A percentile compares a stretch with the other conserved stretches of the same genome.
Conservation (phyloP, 2,329 filamentous ascomycete species). For the Fusarium chaquense region DNA sequence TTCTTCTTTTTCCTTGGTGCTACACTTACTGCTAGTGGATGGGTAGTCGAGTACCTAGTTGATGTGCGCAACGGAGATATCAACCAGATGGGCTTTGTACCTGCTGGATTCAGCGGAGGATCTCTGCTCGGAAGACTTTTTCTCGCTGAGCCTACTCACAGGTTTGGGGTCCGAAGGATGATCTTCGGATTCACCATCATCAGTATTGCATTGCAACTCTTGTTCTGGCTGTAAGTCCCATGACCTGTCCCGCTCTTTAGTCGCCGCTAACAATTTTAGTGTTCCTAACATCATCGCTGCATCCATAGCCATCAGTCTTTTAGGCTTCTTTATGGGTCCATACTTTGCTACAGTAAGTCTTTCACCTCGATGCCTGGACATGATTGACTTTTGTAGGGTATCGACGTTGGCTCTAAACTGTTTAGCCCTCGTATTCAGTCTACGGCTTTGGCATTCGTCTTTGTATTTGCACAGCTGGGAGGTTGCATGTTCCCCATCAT, state of each 20-base stretch:
- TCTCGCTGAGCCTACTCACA: constrained; percentile 69
- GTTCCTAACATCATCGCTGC: constrained; percentile 61
- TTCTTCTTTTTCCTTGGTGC: constrained; percentile 74
- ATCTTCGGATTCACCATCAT: constrained; percentile 65
- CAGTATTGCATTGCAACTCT: constrained; percentile 65
- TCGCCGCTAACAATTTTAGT: constrained; percentile 38
- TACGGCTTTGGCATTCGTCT: constrained; percentile 62
- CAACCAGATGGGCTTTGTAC: constrained; percentile 70
- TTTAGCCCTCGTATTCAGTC: constrained; percentile 56
- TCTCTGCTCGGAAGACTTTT: constrained; percentile 67
- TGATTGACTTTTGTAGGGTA: constrained; percentile 54
- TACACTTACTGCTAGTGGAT: constrained; percentile 67
- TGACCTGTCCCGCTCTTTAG: rapidly evolving
- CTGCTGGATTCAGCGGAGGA: constrained; percentile 70
- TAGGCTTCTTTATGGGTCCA: constrained; percentile 70
- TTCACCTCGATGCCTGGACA: rapidly evolving
- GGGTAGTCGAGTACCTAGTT: constrained; percentile 75
- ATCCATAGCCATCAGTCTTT: constrained; percentile 64
- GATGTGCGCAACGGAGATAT: constrained; percentile 68
- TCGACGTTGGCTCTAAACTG: constrained; percentile 65
- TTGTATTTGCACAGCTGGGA: constrained; percentile 68
- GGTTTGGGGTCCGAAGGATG: constrained; percentile 70
- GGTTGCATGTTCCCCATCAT: constrained; percentile 67
- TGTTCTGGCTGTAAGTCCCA: constrained; percentile 67
- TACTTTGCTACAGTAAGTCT: constrained; percentile 66